Conservation (phyloP, 495 filamentous ascomycete genomes). For the Haplographium delicatum region DNA sequence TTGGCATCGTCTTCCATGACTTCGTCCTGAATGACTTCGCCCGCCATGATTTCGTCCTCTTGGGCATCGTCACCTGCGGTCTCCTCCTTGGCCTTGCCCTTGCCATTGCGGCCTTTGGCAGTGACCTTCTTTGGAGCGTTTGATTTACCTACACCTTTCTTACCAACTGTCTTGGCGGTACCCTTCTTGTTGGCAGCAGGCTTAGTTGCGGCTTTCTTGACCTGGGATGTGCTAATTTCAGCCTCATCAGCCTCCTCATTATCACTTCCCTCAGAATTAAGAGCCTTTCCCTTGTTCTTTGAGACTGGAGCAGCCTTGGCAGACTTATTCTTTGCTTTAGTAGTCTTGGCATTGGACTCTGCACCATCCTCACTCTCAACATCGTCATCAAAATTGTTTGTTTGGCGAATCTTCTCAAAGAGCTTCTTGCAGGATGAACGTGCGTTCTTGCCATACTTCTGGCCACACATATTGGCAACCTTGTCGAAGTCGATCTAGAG, state of each 20-base stretch:
- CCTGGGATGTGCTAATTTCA: background rate
- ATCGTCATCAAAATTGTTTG: background rate
- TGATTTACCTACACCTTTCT: conserved; percentile 11
- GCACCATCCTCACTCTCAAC: background rate
- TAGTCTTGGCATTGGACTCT: background rate
- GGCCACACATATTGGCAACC: conserved; percentile 9
- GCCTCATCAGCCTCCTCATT: background rate
- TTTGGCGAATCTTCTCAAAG: conserved; percentile 15
- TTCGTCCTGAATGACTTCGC: background rate
- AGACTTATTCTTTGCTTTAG: background rate
- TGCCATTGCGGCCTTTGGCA: background rate
- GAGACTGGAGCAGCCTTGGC: background rate
- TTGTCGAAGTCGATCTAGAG: conserved; percentile 23
- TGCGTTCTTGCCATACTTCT: conserved; percentile 22
- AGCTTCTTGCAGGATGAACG: conserved; percentile 9
- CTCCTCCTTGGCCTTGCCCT: conserved; percentile 4
- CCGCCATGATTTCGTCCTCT: background rate
- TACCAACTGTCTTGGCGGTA: background rate
- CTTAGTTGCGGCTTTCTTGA: background rate
- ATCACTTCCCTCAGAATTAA: background rate
- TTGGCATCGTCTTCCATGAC: background rate
- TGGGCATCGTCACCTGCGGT: background rate
- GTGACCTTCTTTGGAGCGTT: conserved; percentile 6
- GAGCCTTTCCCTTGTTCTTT: background rate
- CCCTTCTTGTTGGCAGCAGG: background rate